Conservation (phyloP, 1,139 yeast species). For the Blastobotrys persicus region DNA sequence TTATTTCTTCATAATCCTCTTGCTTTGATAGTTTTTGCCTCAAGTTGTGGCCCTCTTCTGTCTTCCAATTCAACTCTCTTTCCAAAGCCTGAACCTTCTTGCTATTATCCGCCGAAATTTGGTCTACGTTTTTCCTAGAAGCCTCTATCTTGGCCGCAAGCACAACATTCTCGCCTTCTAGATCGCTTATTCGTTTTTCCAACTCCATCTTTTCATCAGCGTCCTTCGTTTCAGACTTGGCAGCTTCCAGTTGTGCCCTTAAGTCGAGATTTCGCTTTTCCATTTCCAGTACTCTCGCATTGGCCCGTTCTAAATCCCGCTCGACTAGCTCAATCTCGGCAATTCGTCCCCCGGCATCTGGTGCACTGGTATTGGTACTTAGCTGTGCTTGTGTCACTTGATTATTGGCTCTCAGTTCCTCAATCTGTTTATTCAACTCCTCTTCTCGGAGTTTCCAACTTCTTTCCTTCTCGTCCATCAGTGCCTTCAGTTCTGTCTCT, state of each 20-base stretch:
- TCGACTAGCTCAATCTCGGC: slow-evolving; percentile 63
- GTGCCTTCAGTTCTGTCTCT: slow-evolving; percentile 39
- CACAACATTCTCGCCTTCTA: slow-evolving; percentile 54
- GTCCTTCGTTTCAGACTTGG: slow-evolving; percentile 47
- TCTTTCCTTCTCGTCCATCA: slow-evolving; percentile 43
- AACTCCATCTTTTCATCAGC: slow-evolving; percentile 47
- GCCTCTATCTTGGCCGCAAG: slow-evolving; percentile 59
- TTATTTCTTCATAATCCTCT: slow-evolving; percentile 79
- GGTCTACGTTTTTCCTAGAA: slow-evolving; percentile 24
- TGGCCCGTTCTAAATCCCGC: slow-evolving; percentile 72
- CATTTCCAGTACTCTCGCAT: slow-evolving; percentile 63
- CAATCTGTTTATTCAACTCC: slow-evolving; percentile 43
- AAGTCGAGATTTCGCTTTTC: slow-evolving; percentile 77
- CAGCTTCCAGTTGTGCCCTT: slow-evolving; percentile 58
- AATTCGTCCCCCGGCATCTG: slow-evolving; percentile 32
- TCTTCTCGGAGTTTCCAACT: slow-evolving; percentile 46
- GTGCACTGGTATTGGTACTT: slow-evolving; percentile 24
- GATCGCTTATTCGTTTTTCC: slow-evolving; percentile 29
- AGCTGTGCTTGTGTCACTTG: slow-evolving; percentile 35
- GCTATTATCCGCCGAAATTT: slow-evolving; percentile 31
- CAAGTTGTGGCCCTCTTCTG: slow-evolving; percentile 51
- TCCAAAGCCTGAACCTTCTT: slow-evolving; percentile 41
- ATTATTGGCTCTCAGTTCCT: slow-evolving; percentile 34
- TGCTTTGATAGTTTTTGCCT: slow-evolving; percentile 61
- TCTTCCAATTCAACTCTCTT: slow-evolving; percentile 50